Percentiles rank a stretch among this genome's conserved stretches.
Conservation (phyloP, 257 asterid species). For the Solanum rostratum region DNA sequence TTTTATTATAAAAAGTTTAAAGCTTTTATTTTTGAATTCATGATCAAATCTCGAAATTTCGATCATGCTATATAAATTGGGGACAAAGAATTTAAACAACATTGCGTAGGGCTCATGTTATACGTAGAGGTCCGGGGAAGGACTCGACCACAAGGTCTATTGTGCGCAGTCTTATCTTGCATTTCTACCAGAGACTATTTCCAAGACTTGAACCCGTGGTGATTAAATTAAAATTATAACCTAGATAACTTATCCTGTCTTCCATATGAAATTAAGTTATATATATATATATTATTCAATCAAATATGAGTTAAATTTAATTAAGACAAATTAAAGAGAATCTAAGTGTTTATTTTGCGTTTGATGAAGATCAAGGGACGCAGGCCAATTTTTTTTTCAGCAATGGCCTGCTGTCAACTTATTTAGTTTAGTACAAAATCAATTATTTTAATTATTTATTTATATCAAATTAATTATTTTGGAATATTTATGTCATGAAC, state of each 20-base stretch:
- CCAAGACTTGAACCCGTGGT: too few relatives aligned
- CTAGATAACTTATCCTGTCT: not conserved
- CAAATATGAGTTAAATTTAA: not conserved
- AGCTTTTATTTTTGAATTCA: not conserved
- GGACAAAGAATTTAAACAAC: not conserved
- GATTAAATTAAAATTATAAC: not conserved
- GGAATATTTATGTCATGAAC: not conserved
- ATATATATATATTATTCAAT: not conserved
- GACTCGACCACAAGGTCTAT: too few relatives aligned
- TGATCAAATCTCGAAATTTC: not conserved
- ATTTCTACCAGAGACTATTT: too few relatives aligned
- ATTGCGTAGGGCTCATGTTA: not conserved
- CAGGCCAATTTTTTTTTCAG: conserved; percentile 61
- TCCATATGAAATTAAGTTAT: not conserved
- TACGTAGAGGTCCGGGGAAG: too few relatives aligned
- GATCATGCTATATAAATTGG: not conserved
- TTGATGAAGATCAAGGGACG: conserved; percentile 43
- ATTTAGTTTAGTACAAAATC: not conserved
- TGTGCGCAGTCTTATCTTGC: too few relatives aligned
- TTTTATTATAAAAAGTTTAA: too few relatives aligned
- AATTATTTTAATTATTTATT: not conserved
- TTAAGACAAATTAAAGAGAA: not conserved
- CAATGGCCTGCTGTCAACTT: conserved; percentile 48
- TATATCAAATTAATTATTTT: not conserved
- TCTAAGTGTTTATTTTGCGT: conserved; percentile 6